Evolutionary conservation across 305 asterid species (phyloP), one percentile per base, ranked within the genome.

Genomic region (Fraxinus angustifolia): DNA sequence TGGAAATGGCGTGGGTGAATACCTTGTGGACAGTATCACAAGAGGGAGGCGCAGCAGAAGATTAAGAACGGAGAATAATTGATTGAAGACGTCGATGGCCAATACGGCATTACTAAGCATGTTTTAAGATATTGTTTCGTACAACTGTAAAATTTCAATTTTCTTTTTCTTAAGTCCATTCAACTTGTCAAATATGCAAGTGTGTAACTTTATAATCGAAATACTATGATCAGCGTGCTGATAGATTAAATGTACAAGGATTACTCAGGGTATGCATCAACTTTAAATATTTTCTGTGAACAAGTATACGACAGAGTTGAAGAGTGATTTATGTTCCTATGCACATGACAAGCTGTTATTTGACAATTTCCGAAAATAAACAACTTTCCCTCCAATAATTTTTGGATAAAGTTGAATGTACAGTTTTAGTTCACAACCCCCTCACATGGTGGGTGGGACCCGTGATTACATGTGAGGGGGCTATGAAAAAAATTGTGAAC

Each of bases 1-100:
- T 1, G 98, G 98, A 31, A 95, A 94, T 84, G 96, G 97, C 30
- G 79, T 93, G 35, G 98, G 94, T 45, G 94, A 92, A 76, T 94
- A 35, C 70, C 74, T 94, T 17, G 87, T 88, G 45, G 91, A 92
- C 68, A 91, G 82, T 73, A 88, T 92, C 0, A 86, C 76, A 21
- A 84, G 93, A 81, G 91, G 92, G 14, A 82, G 94, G 87, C 3
- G 90, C 77, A 45, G 70, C 21, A 79, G 77, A 77, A 83, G 88
- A 73, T 82, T 86, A 62, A 85, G 89, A 74, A 38, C 56, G 26
- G 77, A 8, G 76, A 74, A 33, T 83, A 74, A 34, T 53, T 58
- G 73, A 67, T 6, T 62, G 12, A 34, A 77, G 17, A 8, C 35
- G 11, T 17, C 67, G 3, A 23, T 1, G 33, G 71, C 31, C 16